These are phyloP conservation scores for Physocladia obscura DNA, from an alignment of 192 early-diverging fungal genomes.

Conservation along the genomic window DNA sequence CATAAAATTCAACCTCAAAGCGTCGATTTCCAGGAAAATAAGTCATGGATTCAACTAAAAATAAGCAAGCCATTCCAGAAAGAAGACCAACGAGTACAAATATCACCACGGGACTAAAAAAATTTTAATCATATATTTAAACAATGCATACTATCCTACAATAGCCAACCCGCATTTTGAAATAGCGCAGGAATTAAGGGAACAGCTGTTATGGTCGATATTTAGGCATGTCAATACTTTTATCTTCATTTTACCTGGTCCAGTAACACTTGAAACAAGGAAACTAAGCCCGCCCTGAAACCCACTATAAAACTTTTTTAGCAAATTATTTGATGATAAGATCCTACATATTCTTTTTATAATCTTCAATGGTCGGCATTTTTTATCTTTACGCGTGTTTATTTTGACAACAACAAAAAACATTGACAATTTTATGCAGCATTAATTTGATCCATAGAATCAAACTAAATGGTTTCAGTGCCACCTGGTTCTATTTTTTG, in stretches of 20 bases:
- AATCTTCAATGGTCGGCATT: conserved; percentile 26
- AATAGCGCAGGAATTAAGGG: conserved; percentile 55
- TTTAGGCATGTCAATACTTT: background rate
- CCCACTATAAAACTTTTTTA: conserved; percentile 26
- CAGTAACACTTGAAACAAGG: conserved; percentile 46
- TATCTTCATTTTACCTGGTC: conserved; percentile 37
- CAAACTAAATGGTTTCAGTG: no score
- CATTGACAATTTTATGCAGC: no score
- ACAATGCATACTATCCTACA: conserved; percentile 30
- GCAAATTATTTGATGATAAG: background rate
- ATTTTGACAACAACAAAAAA: no score
- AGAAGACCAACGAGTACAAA: conserved; percentile 61
- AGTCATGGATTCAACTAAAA: conserved; percentile 70
- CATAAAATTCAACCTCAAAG: conserved; percentile 63
- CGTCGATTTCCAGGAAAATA: conserved; percentile 69
- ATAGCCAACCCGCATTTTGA: conserved; percentile 55
- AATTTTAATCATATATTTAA: background rate
- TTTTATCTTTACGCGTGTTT: no score
- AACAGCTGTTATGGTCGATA: conserved; percentile 17
- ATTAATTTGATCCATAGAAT: no score
- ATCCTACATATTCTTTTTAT: conserved; percentile 39
- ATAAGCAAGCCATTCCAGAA: conserved; percentile 62
- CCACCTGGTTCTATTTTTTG: no score
- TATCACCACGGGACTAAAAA: conserved; percentile 47
- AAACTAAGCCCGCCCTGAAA: conserved; percentile 49